A percentile compares a stretch with the other conserved stretches of the same genome.
Evolutionary conservation across 495 filamentous ascomycete species (phyloP).

Genomic region (Aspergillus heteromorphus): DNA sequence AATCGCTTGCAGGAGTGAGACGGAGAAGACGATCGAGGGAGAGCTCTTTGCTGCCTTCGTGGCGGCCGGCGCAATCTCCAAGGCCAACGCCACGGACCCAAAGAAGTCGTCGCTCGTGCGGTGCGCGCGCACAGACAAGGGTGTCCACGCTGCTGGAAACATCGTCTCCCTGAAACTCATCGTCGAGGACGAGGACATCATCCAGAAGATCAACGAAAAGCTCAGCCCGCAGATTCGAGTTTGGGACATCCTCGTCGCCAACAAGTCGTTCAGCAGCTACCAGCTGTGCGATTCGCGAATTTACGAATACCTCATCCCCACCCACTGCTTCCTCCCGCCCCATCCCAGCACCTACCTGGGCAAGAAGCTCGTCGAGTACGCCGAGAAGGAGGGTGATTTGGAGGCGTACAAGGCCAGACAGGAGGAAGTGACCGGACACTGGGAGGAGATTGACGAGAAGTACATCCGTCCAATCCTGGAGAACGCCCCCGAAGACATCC

Average conservation of each 20-base stretch:
- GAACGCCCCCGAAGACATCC: conserved; percentile 42
- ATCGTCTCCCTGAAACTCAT: conserved; percentile 94
- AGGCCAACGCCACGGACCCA: conserved; percentile 91
- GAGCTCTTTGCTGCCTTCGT: conserved; percentile 91
- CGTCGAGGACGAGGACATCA: conserved; percentile 80
- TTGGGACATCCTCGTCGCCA: conserved; percentile 85
- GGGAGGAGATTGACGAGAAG: conserved; percentile 71
- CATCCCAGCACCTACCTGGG: conserved; percentile 82
- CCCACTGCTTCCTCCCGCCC: conserved; percentile 83
- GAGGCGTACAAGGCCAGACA: conserved; percentile 64
- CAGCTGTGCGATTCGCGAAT: conserved; percentile 86
- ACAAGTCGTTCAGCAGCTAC: conserved; percentile 83
- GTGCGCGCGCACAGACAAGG: conserved; percentile 95
- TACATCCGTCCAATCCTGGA: conserved; percentile 70
- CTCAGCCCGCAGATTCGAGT: conserved; percentile 84
- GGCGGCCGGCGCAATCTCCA: conserved; percentile 84
- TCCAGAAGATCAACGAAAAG: conserved; percentile 82
- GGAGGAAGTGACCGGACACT: conserved; percentile 72
- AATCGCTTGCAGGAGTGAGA: conserved; percentile 43
- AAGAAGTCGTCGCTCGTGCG: conserved; percentile 93
- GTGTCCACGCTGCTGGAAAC: conserved; percentile 95
- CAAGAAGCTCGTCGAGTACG: conserved; percentile 65
- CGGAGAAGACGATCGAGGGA: conserved; percentile 91
- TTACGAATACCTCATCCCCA: conserved; percentile 95
- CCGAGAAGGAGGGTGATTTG: conserved; percentile 63